Percentiles rank a stretch among this genome's conserved stretches.
phyloP scores from a whole-genome alignment of 345 rosid genomes.

The Pelargonium nanum region DNA sequence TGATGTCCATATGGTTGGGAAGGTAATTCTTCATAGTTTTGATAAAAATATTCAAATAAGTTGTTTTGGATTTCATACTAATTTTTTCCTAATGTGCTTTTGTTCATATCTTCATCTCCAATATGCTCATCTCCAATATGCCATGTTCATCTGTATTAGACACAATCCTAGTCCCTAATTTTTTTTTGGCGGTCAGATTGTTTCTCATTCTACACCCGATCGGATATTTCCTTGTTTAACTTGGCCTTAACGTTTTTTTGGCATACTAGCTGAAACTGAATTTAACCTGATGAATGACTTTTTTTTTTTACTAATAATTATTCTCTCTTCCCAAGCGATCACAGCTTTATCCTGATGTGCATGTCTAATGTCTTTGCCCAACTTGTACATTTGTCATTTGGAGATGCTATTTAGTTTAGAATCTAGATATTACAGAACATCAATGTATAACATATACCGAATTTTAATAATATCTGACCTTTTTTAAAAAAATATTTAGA shows the following conservation, averaged over 20 bases:
- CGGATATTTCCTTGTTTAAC: background rate
- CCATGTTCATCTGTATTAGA: background rate
- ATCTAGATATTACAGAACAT: background rate
- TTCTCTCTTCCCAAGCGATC: too few relatives aligned
- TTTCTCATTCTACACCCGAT: background rate
- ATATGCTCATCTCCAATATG: background rate
- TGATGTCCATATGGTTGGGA: constrained; percentile 74
- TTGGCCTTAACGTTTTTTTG: background rate
- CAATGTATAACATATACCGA: background rate
- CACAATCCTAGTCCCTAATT: background rate
- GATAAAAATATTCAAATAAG: constrained; percentile 1
- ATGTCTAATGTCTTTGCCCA: too few relatives aligned
- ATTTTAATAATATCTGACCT: too few relatives aligned
- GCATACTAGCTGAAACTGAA: too few relatives aligned
- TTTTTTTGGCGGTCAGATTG: background rate
- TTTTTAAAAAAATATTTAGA: too few relatives aligned
- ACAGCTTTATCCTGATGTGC: too few relatives aligned
- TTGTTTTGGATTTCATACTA: constrained; percentile 2
- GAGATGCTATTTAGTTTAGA: too few relatives aligned
- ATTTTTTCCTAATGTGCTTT: background rate
- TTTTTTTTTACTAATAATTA: too few relatives aligned
- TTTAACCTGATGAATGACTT: background rate
- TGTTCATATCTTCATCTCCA: background rate
- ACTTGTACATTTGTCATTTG: too few relatives aligned
- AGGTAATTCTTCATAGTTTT: constrained; percentile 38